Percentiles rank a stretch among this genome's conserved stretches.
Conservation (phyloP, 2,329 filamentous ascomycete genomes). For the Exutisphaerella laricina region DNA sequence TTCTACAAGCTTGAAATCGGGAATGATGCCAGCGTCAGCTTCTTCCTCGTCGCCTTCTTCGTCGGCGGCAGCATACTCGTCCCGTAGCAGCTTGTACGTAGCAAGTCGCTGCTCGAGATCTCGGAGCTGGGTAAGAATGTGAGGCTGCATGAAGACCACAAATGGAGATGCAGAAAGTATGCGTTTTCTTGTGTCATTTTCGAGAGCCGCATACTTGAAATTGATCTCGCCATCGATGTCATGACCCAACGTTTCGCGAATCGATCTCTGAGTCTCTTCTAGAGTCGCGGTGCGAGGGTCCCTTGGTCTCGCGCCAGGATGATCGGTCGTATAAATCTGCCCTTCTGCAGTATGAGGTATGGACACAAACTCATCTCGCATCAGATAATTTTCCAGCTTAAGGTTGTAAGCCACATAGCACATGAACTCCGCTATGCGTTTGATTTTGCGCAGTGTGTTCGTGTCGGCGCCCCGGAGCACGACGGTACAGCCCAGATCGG, state of each 20-base stretch:
- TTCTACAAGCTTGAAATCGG: constrained; percentile 80
- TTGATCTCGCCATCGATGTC: constrained; percentile 11
- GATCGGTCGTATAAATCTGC: constrained; percentile 29
- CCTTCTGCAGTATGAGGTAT: constrained; percentile 55
- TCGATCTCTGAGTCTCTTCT: constrained; percentile 11
- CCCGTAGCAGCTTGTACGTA: constrained; percentile 74
- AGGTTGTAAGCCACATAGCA: constrained; percentile 98
- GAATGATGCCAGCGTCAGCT: constrained; percentile 23
- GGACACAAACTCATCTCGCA: constrained; percentile 86
- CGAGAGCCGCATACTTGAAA: constrained; percentile 94
- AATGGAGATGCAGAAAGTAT: constrained; percentile 93
- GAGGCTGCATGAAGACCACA: constrained; percentile 90
- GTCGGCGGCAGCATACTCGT: constrained; percentile 53
- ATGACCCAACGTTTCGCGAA: constrained; percentile 15
- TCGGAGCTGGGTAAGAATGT: constrained; percentile 83
- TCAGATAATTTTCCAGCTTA: constrained; percentile 87
- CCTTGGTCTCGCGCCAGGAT: constrained; percentile 6
- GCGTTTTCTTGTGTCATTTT: constrained; percentile 86
- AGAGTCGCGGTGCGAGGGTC: constrained; percentile 7
- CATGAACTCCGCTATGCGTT: constrained; percentile 97
- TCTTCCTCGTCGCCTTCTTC: constrained; percentile 37
- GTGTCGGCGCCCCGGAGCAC: constrained; percentile 77
- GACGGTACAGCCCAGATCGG: constrained; percentile 90
- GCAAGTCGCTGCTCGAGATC: constrained; percentile 82
- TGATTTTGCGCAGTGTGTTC: constrained; percentile 67